Conservation (phyloP, 345 rosid genomes). For the Brassica incana region DNA sequence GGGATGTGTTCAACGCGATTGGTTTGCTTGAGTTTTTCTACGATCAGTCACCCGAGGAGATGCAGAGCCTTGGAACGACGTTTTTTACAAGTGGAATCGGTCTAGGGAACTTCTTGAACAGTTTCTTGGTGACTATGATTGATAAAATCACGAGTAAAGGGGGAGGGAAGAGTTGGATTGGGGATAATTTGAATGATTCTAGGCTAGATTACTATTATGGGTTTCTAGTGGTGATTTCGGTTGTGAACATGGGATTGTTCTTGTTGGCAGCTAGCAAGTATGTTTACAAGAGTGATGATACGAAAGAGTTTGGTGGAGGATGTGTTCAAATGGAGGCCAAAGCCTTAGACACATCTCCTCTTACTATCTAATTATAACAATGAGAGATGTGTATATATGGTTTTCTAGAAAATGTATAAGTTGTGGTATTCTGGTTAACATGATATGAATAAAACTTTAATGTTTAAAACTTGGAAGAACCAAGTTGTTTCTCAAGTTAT, state of each 20-base stretch:
- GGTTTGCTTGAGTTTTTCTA: constrained; percentile 86
- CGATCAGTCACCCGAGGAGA: constrained; percentile 85
- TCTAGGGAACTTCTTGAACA: constrained; percentile 78
- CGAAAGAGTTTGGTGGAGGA: constrained; percentile 43
- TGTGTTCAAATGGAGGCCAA: constrained; percentile 53
- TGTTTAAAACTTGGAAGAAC: background rate
- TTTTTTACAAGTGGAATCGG: constrained; percentile 92
- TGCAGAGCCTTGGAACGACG: constrained; percentile 93
- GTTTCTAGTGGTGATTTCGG: constrained; percentile 63
- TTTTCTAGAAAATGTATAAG: constrained; percentile 9
- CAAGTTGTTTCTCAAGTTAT: constrained; percentile 5
- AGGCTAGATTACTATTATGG: constrained; percentile 86
- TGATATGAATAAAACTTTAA: constrained; percentile 24
- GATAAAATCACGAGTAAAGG: constrained; percentile 56
- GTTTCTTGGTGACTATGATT: constrained; percentile 74
- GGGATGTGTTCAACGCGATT: constrained; percentile 78
- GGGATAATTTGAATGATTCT: constrained; percentile 71
- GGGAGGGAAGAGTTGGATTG: constrained; percentile 81
- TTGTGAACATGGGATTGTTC: constrained; percentile 62
- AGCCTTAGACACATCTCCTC: constrained; percentile 57
- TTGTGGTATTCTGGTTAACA: constrained; percentile 24
- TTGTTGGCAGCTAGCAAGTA: constrained; percentile 68
- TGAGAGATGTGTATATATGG: constrained; percentile 40
- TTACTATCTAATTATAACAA: constrained; percentile 37
- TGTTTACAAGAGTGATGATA: constrained; percentile 67